Percentiles rank a stretch among this genome's conserved stretches.
These are phyloP conservation scores for Coelastrella sp. DNA, from an alignment of 139 green algal species.

Conservation along the genomic window DNA sequence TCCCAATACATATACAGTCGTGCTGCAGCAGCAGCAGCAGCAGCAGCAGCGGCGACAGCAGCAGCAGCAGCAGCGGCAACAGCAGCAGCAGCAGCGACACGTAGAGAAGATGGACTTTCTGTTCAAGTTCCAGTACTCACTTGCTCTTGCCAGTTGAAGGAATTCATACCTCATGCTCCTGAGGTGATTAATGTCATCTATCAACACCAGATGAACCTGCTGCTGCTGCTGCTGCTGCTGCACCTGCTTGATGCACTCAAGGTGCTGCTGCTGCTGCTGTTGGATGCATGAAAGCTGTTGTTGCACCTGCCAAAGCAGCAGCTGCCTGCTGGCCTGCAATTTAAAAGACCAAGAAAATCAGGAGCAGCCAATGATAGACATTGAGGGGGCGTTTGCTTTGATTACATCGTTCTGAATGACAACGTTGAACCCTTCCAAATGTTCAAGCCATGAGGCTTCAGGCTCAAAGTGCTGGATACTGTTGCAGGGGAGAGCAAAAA, in stretches of 20 bases:
- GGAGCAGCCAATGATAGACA: too few relatives aligned
- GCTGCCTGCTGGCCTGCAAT: neutral
- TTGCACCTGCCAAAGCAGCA: neutral
- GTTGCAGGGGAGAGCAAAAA: too few relatives aligned
- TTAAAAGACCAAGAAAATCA: neutral
- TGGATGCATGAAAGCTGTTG: neutral
- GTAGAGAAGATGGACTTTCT: neutral
- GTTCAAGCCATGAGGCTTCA: too few relatives aligned
- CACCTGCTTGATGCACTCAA: neutral
- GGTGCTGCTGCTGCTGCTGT: neutral
- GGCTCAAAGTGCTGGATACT: too few relatives aligned
- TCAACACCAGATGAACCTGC: neutral
- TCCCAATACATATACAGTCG: neutral
- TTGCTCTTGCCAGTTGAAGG: neutral
- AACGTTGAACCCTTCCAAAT: too few relatives aligned
- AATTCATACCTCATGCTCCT: neutral
- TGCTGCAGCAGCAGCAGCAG: neutral
- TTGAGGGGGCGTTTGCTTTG: too few relatives aligned
- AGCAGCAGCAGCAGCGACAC: too few relatives aligned
- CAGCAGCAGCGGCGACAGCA: neutral
- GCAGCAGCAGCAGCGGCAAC: neutral
- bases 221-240: neutral
- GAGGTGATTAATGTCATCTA: neutral
- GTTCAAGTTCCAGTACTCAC: constrained; percentile 4
- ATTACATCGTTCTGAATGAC: too few relatives aligned